A percentile compares a stretch with the other conserved stretches of the same genome.
These are phyloP conservation scores for Primulina eburnea DNA, from an alignment of 257 asterid species.

Conservation along the genomic window DNA sequence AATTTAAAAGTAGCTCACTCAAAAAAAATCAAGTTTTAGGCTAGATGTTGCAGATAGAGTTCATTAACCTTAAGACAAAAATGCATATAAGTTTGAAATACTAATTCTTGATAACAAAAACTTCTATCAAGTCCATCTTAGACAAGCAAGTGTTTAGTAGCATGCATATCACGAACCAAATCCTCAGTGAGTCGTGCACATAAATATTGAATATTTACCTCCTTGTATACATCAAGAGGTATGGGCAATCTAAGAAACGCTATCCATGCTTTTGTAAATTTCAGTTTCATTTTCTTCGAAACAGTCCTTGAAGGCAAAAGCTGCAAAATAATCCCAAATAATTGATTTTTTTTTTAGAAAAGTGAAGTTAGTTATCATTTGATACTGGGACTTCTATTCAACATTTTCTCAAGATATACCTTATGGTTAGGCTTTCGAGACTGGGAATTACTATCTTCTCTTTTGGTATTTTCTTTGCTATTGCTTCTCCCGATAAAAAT, in stretches of 20 bases:
- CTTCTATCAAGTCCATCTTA: not conserved
- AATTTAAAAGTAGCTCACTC: constrained; percentile 8
- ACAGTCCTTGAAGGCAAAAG: constrained; percentile 45
- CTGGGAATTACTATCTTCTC: constrained; percentile 27
- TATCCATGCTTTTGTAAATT: constrained; percentile 90
- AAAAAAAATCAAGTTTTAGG: constrained; percentile 1
- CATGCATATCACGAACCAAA: not conserved
- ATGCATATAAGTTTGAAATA: not conserved
- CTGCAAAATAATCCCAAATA: constrained; percentile 37
- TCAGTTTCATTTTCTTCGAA: constrained; percentile 76
- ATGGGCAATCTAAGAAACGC: constrained; percentile 77
- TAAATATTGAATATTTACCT: constrained; percentile 44
- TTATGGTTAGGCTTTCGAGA: constrained; percentile 33
- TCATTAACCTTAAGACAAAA: not conserved
- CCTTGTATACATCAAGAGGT: constrained; percentile 87
- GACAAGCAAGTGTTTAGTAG: not conserved
- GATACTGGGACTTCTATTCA: not conserved
- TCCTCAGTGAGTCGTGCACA: not conserved
- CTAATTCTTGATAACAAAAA: not conserved
- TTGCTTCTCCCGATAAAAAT: constrained; percentile 41
- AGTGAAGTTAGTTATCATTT: constrained; percentile 11
- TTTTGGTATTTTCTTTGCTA: constrained; percentile 31
- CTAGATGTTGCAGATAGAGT: not conserved
- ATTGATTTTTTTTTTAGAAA: constrained; percentile 9
- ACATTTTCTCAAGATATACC: constrained; percentile 32